Percentiles rank a stretch among this genome's conserved stretches.
These are phyloP conservation scores for Russula virescens DNA, from an alignment of 768 basidiomycete genomes.

Conservation along the genomic window DNA sequence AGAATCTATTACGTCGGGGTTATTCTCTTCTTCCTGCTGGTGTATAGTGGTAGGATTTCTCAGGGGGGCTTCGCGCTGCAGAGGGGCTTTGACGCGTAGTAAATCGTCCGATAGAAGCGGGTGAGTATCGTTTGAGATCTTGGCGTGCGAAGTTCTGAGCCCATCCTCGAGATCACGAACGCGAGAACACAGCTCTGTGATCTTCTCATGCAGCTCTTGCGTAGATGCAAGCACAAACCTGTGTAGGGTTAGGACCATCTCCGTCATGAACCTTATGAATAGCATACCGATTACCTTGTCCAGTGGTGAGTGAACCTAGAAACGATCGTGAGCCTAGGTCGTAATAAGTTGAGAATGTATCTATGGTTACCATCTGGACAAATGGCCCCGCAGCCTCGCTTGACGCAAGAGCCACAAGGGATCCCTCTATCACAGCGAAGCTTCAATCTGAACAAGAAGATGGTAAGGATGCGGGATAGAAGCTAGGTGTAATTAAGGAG, in stretches of 20 bases:
- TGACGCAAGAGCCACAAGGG: constrained; percentile 76
- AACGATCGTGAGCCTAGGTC: constrained; percentile 2
- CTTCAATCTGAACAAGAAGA: constrained; percentile 44
- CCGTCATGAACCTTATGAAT: constrained; percentile 3
- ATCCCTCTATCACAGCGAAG: constrained; percentile 69
- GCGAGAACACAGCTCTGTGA: constrained; percentile 63
- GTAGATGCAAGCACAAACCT: constrained; percentile 79
- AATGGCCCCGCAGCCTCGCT: constrained; percentile 74
- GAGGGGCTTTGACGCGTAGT: constrained; percentile 66
- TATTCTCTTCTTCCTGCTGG: constrained; percentile 50
- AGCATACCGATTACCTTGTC: constrained; percentile 70
- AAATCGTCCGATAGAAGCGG: constrained; percentile 68
- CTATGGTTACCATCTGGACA: constrained; percentile 60
- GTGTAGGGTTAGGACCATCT: constrained; percentile 10
- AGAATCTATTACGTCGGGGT: constrained; percentile 68
- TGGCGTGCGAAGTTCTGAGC: constrained; percentile 53
- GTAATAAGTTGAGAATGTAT: constrained; percentile 11
- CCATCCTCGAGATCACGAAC: constrained; percentile 74
- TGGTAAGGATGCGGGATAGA: constrained; percentile 20
- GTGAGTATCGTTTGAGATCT: constrained; percentile 54
- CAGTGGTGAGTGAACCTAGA: constrained; percentile 72
- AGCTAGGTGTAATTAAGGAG: constrained; percentile 3
- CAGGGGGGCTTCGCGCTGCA: constrained; percentile 51
- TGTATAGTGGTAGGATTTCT: constrained; percentile 35
- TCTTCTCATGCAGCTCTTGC: constrained; percentile 79